Percentiles rank a stretch among this genome's conserved stretches.
Evolutionary conservation across 805 yeast genomes (phyloP).

Genomic region (Pichia kluyveri): DNA sequence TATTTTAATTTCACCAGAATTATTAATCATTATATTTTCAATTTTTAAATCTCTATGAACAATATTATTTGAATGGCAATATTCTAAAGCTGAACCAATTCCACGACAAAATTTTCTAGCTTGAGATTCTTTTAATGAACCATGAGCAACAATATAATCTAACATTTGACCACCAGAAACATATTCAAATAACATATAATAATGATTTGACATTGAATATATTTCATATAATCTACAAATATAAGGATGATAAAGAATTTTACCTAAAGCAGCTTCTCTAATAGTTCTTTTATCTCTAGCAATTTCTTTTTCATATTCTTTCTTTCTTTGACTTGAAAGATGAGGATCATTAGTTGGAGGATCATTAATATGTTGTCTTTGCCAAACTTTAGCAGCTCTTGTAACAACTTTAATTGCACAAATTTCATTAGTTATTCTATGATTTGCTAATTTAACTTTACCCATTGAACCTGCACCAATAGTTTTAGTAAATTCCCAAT

Average conservation of each 20-base stretch:
- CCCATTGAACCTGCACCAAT: constrained; percentile 99
- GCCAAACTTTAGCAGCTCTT: constrained; percentile 71
- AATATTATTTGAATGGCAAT: constrained; percentile 87
- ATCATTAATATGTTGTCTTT: constrained; percentile 60
- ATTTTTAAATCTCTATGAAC: constrained; percentile 96
- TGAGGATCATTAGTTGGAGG: constrained; percentile 54
- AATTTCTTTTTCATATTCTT: constrained; percentile 71
- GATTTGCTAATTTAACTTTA: constrained; percentile 89
- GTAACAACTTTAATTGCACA: constrained; percentile 94
- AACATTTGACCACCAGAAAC: constrained; percentile 97
- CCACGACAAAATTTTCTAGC: constrained; percentile 94
- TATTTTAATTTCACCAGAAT: constrained; percentile 87
- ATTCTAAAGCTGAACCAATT: constrained; percentile 86
- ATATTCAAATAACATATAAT: constrained; percentile 93
- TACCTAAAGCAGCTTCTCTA: constrained; percentile 91
- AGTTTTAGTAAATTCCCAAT: constrained; percentile 92
- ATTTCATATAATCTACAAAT: constrained; percentile 89
- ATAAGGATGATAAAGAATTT: constrained; percentile 82
- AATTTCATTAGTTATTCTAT: constrained; percentile 67
- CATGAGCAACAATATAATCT: constrained; percentile 95
- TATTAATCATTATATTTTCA: constrained; percentile 91
- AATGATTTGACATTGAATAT: constrained; percentile 94
- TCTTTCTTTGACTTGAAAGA: constrained; percentile 51
- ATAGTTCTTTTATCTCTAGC: constrained; percentile 88
- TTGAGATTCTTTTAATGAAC: constrained; percentile 84